Conservation (phyloP, 164 flowering plant genomes). For the Nelumbo lutea region DNA sequence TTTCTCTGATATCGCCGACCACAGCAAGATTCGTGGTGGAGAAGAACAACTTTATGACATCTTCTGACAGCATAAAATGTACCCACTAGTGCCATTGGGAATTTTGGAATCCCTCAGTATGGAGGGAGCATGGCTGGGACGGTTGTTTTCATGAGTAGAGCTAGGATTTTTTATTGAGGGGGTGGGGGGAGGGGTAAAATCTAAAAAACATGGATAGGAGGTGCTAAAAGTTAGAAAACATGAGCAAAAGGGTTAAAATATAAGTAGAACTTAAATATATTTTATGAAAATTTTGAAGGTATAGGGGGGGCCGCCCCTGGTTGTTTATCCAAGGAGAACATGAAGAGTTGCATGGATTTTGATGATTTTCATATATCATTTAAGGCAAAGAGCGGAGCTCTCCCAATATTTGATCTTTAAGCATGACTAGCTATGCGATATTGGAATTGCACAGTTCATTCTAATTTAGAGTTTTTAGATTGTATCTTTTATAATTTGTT, state of each 20-base stretch:
- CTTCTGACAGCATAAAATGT: conserved; percentile 71
- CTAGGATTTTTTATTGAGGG: no score
- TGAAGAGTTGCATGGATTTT: conserved; percentile 65
- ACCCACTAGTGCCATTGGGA: conserved; percentile 80
- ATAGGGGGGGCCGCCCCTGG: no score
- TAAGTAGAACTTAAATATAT: no score
- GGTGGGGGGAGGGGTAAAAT: no score
- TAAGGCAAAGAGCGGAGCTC: conserved; percentile 59
- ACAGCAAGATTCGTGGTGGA: conserved; percentile 72
- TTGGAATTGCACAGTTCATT: not conserved
- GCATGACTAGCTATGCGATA: not conserved
- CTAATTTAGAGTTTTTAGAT: not conserved
- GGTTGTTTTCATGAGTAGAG: no score
- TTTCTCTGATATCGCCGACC: conserved; percentile 7
- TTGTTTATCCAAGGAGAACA: conserved; percentile 69
- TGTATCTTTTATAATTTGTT: no score
- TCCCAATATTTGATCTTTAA: conserved; percentile 32
- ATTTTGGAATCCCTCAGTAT: conserved; percentile 89
- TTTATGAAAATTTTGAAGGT: no score
- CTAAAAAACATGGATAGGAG: no score
- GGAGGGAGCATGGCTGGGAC: conserved; percentile 94
- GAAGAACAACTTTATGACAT: conserved; percentile 85
- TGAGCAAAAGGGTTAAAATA: no score
- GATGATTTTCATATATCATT: conserved; percentile 52
- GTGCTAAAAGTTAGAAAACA: no score